phyloP scores from a whole-genome alignment of 306 rosid species.

The Senna siamea region DNA sequence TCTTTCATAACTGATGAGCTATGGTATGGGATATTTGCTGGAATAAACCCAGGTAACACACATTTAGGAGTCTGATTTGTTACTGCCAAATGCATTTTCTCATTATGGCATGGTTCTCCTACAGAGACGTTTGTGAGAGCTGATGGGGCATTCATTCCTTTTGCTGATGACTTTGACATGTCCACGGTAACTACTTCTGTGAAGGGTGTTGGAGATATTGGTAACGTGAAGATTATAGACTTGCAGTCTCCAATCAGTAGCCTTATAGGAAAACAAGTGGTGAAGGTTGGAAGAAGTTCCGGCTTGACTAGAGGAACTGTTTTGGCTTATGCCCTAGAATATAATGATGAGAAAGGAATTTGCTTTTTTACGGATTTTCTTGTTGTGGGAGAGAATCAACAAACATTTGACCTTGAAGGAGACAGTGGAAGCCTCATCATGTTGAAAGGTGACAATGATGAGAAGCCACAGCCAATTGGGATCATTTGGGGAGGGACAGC shows the following conservation, averaged over 20 bases:
- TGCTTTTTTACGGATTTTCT: slow-evolving; percentile 98
- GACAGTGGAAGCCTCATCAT: slow-evolving; percentile 98
- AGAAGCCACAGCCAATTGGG: slow-evolving; percentile 88
- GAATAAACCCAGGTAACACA: slow-evolving; percentile 94
- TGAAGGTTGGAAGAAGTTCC: slow-evolving; percentile 98
- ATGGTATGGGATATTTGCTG: slow-evolving; percentile 99
- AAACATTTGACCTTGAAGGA: slow-evolving; percentile 97
- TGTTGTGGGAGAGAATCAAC: slow-evolving; percentile 98
- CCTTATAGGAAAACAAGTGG: slow-evolving; percentile 92
- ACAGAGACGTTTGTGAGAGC: slow-evolving; percentile 99
- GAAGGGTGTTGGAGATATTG: slow-evolving; percentile 88
- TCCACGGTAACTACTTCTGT: slow-evolving; percentile 81
- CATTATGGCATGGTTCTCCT: slow-evolving; percentile 33
- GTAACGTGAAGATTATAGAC: slow-evolving; percentile 80
- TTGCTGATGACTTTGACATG: slow-evolving; percentile 98
- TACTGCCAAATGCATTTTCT: slow-evolving; percentile 14
- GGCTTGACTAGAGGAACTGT: slow-evolving; percentile 95
- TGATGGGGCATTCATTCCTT: slow-evolving; percentile 98
- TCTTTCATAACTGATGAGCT: slow-evolving; percentile 97
- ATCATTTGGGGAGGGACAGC: slow-evolving; percentile 99
- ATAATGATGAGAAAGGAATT: slow-evolving; percentile 98
- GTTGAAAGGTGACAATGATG: slow-evolving; percentile 79
- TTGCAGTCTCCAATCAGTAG: slow-evolving; percentile 86
- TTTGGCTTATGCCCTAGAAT: slow-evolving; percentile 95
- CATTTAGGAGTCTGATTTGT: slow-evolving; percentile 26